Evolutionary conservation across 1,139 yeast genomes (phyloP).

Genomic region (Nakaseomyces bracarensis): DNA sequence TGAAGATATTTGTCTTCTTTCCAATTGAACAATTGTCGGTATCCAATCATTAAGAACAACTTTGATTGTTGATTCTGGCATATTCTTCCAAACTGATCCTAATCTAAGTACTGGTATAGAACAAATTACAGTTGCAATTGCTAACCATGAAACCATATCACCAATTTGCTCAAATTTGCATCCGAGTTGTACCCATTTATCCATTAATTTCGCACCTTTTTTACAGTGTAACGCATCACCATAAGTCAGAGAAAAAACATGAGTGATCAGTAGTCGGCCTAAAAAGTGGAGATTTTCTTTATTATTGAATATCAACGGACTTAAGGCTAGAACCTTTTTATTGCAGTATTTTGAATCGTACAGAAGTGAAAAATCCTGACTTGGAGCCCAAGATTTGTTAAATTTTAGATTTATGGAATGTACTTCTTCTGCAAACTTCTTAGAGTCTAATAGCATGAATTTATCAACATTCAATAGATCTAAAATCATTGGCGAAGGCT

Average conservation of each 20-base stretch:
- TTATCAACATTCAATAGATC: slow-evolving; percentile 27
- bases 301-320: slow-evolving; percentile 62
- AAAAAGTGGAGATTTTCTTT: slow-evolving; percentile 63
- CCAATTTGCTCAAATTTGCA: slow-evolving; percentile 70
- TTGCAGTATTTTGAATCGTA: slow-evolving; percentile 41
- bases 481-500: slow-evolving; percentile 10
- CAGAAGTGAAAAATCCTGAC: slow-evolving; percentile 51
- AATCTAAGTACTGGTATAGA: slow-evolving; percentile 77
- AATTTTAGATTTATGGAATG: slow-evolving; percentile 51
- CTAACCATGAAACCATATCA: slow-evolving; percentile 93
- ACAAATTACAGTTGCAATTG: slow-evolving; percentile 75
- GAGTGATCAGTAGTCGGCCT: slow-evolving; percentile 63
- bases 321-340: slow-evolving; percentile 19
- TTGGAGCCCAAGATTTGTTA: slow-evolving; percentile 66
- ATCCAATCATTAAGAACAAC: slow-evolving; percentile 82
- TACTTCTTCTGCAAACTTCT: slow-evolving; percentile 47
- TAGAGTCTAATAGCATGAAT: slow-evolving; percentile 42
- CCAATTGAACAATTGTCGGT: slow-evolving; percentile 84
- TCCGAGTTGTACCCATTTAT: slow-evolving; percentile 85
- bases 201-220: slow-evolving; percentile 50
- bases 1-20: slow-evolving; percentile 58
- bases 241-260: slow-evolving; percentile 42
- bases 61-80: slow-evolving; percentile 53
- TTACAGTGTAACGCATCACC: slow-evolving; percentile 22
- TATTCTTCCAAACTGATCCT: slow-evolving; percentile 65